Base-by-base conservation (phyloP, 768 basidiomycete species). In the Naganishia friedmannii region DNA sequence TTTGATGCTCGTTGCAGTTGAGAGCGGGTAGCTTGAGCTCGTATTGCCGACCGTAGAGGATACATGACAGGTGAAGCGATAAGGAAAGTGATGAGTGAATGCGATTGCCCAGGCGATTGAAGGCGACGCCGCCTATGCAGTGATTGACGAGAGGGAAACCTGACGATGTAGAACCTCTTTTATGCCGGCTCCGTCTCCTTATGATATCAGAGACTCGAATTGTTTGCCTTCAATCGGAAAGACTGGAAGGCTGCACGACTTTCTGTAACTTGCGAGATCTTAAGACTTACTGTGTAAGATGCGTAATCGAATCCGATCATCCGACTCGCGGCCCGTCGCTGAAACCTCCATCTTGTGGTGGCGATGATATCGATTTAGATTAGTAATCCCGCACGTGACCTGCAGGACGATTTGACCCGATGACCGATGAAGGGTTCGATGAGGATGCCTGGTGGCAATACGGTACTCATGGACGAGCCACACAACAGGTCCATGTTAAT, bases 301-400 rank as follows among this genome's bases (percentile, higher is more conserved):
- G 57, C 57, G 57, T 58, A 58, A 58, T 58, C 12, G 34, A 58
- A 34, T 58, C 60, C 60, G 60, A 63, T 63, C 60, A 34, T n/a
- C 21, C 42, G 42, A 42, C 42, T 42, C 42, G 42, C 42, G 42
- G 42, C 13, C 17, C 34, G 10, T 42, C 42, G 8, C 60, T 63
- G 60, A 63, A 26, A 63, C 60, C 39, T 29, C 4, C 23, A 12
- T 5, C 12, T 23, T 26, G 3, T 26, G 13, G 60, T 63, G 60
- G 60, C 60, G 39, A 46, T 26, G 26, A 15, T 34, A 15, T 8
- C 42, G 42, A 42, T 42, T 37, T 8, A 13, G 42, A 46, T 63
- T 15, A 63, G 60, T 45, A 63, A 63, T 42, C 42, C 42, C 7
- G 15, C 42, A 42, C 42, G 42, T 42, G 42, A 42, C 42, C 15